These are phyloP conservation scores for Acanthamoeba royreba DNA, from an alignment of 208 protist genomes.

Conservation along the genomic window DNA sequence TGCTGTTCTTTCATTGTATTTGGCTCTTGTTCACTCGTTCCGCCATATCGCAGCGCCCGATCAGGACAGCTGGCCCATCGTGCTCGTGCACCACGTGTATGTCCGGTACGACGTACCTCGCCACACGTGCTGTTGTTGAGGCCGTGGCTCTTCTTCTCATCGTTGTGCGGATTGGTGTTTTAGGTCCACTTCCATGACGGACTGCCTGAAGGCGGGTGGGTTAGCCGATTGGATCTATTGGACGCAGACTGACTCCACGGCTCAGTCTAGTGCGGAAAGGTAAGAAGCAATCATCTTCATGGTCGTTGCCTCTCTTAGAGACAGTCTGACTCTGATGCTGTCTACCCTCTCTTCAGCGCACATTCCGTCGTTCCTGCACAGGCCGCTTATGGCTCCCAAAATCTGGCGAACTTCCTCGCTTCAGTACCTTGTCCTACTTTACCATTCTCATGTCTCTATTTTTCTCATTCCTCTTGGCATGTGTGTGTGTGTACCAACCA, in stretches of 20 bases:
- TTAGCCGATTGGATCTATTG: neutral
- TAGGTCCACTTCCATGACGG: neutral
- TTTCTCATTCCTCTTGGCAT: neutral
- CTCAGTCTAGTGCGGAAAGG: neutral
- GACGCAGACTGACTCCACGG: neutral
- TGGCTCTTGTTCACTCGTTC: neutral
- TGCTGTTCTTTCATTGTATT: neutral
- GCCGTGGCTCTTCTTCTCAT: neutral
- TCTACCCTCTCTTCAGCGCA: too few species aligned
- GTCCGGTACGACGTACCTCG: neutral
- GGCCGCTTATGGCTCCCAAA: too few species aligned
- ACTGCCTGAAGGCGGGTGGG: neutral
- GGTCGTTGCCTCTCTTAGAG: neutral
- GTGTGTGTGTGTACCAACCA: neutral
- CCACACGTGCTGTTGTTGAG: neutral
- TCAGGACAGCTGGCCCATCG: neutral
- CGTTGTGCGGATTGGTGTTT: neutral
- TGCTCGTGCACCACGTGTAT: too few species aligned
- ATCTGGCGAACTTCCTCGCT: too few species aligned
- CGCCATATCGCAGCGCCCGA: neutral
- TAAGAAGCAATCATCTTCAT: neutral
- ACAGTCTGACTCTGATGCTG: too few species aligned
- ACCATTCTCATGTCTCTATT: too few species aligned
- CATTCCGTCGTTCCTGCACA: too few species aligned
- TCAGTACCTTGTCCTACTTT: too few species aligned